Evolutionary conservation across 495 filamentous ascomycete genomes (phyloP).

Genomic region (Daldinia decipiens): DNA sequence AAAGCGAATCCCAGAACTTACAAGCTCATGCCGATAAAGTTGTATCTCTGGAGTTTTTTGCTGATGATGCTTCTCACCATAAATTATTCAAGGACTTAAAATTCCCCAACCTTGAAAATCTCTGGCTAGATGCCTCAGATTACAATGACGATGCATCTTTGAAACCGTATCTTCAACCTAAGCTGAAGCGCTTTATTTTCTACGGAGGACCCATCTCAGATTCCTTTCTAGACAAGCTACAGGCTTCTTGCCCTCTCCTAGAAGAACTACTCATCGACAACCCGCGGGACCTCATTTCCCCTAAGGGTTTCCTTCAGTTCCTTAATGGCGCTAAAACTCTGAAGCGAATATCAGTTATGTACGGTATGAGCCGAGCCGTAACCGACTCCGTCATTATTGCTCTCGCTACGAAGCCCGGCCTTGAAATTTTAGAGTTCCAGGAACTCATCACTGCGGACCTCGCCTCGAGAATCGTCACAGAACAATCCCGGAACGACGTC

Average conservation of each 20-base stretch:
- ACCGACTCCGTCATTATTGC: conserved; percentile 6
- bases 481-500: not conserved
- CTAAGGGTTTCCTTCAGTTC: conserved; percentile 10
- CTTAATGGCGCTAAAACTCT: conserved; percentile 4
- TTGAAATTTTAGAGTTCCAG: conserved; percentile 7
- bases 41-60: not conserved
- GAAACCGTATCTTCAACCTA: conserved; percentile 19
- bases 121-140: conserved; percentile 3
- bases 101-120: conserved; percentile 13
- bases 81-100: conserved; percentile 4
- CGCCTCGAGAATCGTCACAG: not conserved
- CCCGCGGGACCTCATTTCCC: conserved; percentile 2
- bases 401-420: conserved; percentile 5
- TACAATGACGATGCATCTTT: not conserved
- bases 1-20: not conserved
- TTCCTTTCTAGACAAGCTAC: conserved; percentile 7
- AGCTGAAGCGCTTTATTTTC: conserved; percentile 1
- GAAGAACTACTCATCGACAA: conserved; percentile 22
- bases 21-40: conserved; percentile 3
- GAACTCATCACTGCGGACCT: not conserved
- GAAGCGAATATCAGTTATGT: conserved; percentile 5
- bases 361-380: conserved; percentile 1
- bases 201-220: conserved; percentile 14
- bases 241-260: conserved; percentile 10
- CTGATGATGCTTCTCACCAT: conserved; percentile 5